phyloP scores from a whole-genome alignment of 768 basidiomycete species.

The Leccinum truebloodii region DNA sequence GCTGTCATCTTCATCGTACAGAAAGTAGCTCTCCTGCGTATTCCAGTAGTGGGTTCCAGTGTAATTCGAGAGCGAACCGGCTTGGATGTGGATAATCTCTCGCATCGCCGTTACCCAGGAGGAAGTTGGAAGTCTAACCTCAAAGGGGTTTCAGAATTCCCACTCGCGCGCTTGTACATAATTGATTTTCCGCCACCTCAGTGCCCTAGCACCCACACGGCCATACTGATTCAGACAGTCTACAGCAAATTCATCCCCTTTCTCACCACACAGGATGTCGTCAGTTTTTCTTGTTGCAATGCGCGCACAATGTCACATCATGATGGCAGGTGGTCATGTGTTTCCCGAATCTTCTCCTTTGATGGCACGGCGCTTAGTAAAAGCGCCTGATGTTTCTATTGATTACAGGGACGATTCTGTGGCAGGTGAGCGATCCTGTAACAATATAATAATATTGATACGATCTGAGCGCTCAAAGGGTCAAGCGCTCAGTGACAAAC shows the following conservation, averaged over 20 bases:
- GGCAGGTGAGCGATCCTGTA: background rate
- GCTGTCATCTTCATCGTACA: slow-evolving; percentile 46
- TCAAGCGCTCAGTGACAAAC: background rate
- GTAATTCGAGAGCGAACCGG: slow-evolving; percentile 66
- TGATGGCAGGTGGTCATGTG: background rate
- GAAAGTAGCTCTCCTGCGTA: slow-evolving; percentile 70
- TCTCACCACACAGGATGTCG: slow-evolving; percentile 6
- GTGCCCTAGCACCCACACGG: background rate
- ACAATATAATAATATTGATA: background rate
- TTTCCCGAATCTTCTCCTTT: background rate
- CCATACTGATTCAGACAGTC: background rate
- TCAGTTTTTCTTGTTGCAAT: background rate
- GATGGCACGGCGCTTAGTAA: background rate
- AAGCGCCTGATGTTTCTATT: background rate
- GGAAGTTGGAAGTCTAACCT: background rate
- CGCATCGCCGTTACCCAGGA: slow-evolving; percentile 45
- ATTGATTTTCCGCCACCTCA: background rate
- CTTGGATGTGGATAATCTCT: slow-evolving; percentile 80
- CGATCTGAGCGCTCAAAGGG: background rate
- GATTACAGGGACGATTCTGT: background rate
- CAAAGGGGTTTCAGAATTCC: slow-evolving; percentile 3
- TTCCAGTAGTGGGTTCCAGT: slow-evolving; percentile 83
- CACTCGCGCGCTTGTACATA: background rate
- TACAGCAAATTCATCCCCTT: slow-evolving; percentile 3
- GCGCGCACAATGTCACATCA: background rate